A percentile compares a stretch with the other conserved stretches of the same genome.
These are phyloP conservation scores for Beta corolliflora DNA, from an alignment of 179 eudicot genomes.

Conservation along the genomic window DNA sequence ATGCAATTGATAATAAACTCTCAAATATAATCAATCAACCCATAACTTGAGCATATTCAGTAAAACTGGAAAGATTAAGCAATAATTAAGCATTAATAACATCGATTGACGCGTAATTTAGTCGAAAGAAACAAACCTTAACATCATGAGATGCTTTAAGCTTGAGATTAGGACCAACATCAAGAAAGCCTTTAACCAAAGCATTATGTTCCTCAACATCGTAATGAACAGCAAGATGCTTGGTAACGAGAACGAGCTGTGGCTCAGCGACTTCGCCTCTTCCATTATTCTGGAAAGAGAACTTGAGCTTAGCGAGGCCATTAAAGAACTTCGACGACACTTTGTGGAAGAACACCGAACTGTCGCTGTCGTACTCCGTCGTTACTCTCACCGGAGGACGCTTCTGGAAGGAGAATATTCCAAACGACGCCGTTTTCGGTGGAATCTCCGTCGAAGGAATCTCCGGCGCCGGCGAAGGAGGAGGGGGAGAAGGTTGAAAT, in stretches of 20 bases:
- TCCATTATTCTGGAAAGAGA: slow-evolving; percentile 60
- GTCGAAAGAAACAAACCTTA: slow-evolving; percentile 45
- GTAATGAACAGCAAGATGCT: slow-evolving; percentile 59
- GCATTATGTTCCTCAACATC: slow-evolving; percentile 76
- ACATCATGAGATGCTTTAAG: slow-evolving; percentile 65
- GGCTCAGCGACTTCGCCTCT: slow-evolving; percentile 67
- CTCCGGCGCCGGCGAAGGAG: slow-evolving; percentile 9
- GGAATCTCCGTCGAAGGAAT: background rate
- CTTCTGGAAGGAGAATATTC: slow-evolving; percentile 32
- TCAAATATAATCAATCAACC: background rate
- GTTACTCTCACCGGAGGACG: slow-evolving; percentile 71
- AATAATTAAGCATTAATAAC: too few relatives aligned
- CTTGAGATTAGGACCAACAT: slow-evolving; percentile 59
- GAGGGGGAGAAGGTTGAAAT: slow-evolving; percentile 28
- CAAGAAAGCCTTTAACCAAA: slow-evolving; percentile 46
- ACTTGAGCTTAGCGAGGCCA: slow-evolving; percentile 75
- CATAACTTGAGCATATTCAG: background rate
- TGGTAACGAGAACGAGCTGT: slow-evolving; percentile 56
- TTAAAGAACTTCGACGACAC: slow-evolving; percentile 70
- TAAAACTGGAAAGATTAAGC: too few relatives aligned
- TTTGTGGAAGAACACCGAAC: slow-evolving; percentile 61
- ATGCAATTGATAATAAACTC: background rate
- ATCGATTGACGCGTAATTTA: too few relatives aligned
- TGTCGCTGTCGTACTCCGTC: slow-evolving; percentile 88
- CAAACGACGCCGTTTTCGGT: slow-evolving; percentile 18